A percentile compares a stretch with the other conserved stretches of the same genome.
phyloP scores from a whole-genome alignment of 1,139 yeast species.

The Geotrichum macrosporum region DNA sequence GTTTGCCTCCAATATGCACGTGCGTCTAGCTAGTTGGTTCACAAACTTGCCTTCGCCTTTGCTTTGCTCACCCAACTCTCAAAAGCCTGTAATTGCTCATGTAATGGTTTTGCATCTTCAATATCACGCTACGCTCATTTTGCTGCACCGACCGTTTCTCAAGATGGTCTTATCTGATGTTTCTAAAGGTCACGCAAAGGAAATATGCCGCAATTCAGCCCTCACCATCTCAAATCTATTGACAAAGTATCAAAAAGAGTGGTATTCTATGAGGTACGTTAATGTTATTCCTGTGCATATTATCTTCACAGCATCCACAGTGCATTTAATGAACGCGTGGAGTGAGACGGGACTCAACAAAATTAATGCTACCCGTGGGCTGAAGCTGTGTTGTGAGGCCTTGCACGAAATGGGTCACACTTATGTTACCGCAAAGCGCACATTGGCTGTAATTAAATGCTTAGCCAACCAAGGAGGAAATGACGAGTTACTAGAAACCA shows the following conservation, averaged over 20 bases:
- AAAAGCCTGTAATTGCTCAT: constrained; percentile 24
- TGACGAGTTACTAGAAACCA: not conserved
- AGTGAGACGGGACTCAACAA: constrained; percentile 16
- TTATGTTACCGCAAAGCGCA: constrained; percentile 17
- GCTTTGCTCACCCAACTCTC: constrained; percentile 22
- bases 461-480: constrained; percentile 8
- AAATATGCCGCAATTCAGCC: constrained; percentile 21
- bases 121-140: constrained; percentile 26
- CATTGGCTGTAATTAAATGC: constrained; percentile 9
- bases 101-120: constrained; percentile 27
- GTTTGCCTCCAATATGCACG: constrained; percentile 23
- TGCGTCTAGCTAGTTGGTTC: constrained; percentile 27
- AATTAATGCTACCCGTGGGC: constrained; percentile 15
- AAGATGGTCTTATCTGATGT: constrained; percentile 2
- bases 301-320: constrained; percentile 30
- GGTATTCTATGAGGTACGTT: constrained; percentile 27
- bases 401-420: constrained; percentile 15
- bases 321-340: constrained; percentile 21
- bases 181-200: not conserved
- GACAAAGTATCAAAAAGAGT: constrained; percentile 18
- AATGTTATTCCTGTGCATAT: constrained; percentile 28
- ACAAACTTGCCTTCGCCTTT: constrained; percentile 26
- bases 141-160: constrained; percentile 28
- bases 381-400: constrained; percentile 21
- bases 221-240: constrained; percentile 19